Base-by-base conservation (phyloP, 192 early-diverging fungal species). In the Chytriomyces sp. region DNA sequence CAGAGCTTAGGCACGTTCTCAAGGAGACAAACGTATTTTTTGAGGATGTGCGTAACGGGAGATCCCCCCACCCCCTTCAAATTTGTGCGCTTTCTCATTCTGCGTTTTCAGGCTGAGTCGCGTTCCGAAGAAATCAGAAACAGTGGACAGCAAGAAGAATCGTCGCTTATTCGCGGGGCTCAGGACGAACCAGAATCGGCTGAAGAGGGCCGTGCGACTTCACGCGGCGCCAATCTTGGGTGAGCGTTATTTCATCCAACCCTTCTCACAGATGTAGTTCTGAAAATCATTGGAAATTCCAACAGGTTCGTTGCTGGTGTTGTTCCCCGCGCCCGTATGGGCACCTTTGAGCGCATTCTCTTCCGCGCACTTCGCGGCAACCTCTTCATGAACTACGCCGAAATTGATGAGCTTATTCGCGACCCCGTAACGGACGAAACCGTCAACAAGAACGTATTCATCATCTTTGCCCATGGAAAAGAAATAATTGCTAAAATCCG, bases 351-450 rank as follows among this genome's bases (percentile, higher is more conserved):
- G 81, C 90, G 95, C 63, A 90, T 99, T 61, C 89, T 99, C 52
- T 99, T 96, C 92, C 90, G 98, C 60, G 93, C 93, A 25, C 88
- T 99, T 53, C 92, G 98, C 57, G 98, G 98, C 34, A 99, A 99
- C 82, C 80, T 99, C 70, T 96, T 91, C 81, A 91, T 98, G 82
- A 98, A 96, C 79, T 87, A 91, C 53, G 93, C 94, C 3, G 96
- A 98, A 72, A 97, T 99, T 73, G 94, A 94, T 41, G 98, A 98
- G 75, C 86, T 89, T 5, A 94, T 99, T 73, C 81, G 86, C 44
- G 98, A 99, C 72, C 96, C 96, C 7, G 88, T 84, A 56, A 91
- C 89, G 0, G 96, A 98, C 73, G 90, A 92, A 70, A 73, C 86
- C 7, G 90, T 98, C 4, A 89, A 95, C 69, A 99, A 99, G 86